A percentile compares a stretch with the other conserved stretches of the same genome.
phyloP scores from a whole-genome alignment of 768 basidiomycete genomes.

The Podaxis pistillaris region DNA sequence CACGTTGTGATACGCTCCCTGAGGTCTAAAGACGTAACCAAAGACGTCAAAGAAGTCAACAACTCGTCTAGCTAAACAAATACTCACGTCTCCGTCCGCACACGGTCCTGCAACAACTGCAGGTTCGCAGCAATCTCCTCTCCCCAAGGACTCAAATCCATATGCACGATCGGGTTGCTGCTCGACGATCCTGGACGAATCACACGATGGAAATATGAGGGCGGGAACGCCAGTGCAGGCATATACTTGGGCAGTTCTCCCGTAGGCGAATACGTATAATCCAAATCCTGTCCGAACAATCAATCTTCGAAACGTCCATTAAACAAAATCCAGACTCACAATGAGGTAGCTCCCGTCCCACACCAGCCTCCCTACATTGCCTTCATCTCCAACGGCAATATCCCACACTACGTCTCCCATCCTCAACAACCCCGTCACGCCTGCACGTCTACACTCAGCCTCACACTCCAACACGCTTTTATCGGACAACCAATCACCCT shows the following conservation, averaged over 20 bases:
- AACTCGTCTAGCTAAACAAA: neutral
- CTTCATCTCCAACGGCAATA: conserved; percentile 81
- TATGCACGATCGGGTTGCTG: conserved; percentile 62
- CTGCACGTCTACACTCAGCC: conserved; percentile 70
- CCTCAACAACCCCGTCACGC: conserved; percentile 59
- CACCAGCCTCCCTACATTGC: conserved; percentile 76
- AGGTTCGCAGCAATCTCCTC: conserved; percentile 72
- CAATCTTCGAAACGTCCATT: conserved; percentile 4
- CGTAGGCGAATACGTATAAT: conserved; percentile 73
- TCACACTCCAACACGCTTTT: conserved; percentile 81
- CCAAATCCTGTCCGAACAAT: conserved; percentile 61
- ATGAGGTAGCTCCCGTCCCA: conserved; percentile 91
- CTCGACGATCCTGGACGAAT: conserved; percentile 58
- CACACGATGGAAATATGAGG: conserved; percentile 87
- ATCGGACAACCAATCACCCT: conserved; percentile 86
- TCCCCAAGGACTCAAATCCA: conserved; percentile 79
- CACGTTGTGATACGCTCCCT: conserved; percentile 76
- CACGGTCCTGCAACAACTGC: conserved; percentile 75
- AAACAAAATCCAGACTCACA: conserved; percentile 42
- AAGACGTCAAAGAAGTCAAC: neutral
- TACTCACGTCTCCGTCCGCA: conserved; percentile 78
- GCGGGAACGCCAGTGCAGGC: conserved; percentile 77
- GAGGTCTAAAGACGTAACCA: conserved; percentile 51
- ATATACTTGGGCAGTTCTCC: conserved; percentile 82
- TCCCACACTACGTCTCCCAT: conserved; percentile 88